phyloP scores from a whole-genome alignment of 441 rosid genomes.

The Flueggea neowawraea region DNA sequence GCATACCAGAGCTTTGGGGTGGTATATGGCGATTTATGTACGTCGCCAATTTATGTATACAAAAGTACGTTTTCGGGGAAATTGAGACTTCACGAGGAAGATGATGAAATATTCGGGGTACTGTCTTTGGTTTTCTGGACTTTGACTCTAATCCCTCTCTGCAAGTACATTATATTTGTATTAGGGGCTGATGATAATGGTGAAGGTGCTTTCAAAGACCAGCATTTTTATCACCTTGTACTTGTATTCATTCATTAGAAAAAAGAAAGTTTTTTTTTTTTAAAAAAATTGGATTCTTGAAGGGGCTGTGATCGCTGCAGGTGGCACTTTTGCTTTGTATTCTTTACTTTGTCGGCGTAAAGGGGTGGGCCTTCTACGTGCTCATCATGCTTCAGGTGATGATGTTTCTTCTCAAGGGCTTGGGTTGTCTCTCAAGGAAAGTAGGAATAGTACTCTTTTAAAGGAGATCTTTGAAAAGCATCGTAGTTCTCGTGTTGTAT shows the following conservation, averaged over 20 bases:
- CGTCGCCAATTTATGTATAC: constrained; percentile 28
- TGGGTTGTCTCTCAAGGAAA: constrained; percentile 8
- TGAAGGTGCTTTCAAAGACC: constrained; percentile 30
- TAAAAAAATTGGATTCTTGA: background rate
- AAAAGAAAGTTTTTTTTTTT: background rate
- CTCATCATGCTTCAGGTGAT: constrained; percentile 8
- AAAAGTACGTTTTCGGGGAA: constrained; percentile 25
- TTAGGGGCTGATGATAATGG: constrained; percentile 33
- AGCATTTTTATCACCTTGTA: background rate
- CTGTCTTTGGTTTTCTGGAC: constrained; percentile 42
- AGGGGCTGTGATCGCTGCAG: constrained; percentile 10
- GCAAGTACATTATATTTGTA: constrained; percentile 30
- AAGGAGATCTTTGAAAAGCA: constrained; percentile 15
- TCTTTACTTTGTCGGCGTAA: constrained; percentile 28
- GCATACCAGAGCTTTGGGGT: constrained; percentile 36
- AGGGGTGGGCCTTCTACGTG: constrained; percentile 15
- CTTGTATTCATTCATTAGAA: background rate
- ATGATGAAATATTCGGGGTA: constrained; percentile 27
- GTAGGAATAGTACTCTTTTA: constrained; percentile 12
- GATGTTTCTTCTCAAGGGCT: constrained; percentile 6
- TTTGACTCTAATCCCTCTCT: constrained; percentile 31
- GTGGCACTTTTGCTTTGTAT: constrained; percentile 38
- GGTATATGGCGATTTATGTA: constrained; percentile 29
- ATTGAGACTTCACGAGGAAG: constrained; percentile 16
- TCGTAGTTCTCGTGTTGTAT: constrained; percentile 9